Percentiles rank a stretch among this genome's conserved stretches.
These are phyloP conservation scores for Colletotrichum lindemuthianum DNA, from an alignment of 2,329 filamentous ascomycete species.

Conservation along the genomic window DNA sequence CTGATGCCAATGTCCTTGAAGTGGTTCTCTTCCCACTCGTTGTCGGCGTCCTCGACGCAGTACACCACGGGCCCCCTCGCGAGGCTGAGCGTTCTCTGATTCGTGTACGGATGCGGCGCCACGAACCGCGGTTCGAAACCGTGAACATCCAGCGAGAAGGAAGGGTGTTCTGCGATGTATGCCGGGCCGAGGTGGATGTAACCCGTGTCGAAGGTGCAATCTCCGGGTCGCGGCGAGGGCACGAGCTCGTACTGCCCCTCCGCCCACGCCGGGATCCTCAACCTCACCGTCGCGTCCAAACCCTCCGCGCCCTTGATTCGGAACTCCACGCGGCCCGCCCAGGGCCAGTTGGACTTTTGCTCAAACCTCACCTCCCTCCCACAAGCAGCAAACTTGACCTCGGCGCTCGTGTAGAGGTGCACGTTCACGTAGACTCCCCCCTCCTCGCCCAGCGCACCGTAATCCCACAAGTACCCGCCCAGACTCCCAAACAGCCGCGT, in stretches of 20 bases:
- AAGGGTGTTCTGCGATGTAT: constrained; percentile 51
- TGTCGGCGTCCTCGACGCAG: constrained; percentile 69
- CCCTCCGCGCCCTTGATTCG: constrained; percentile 43
- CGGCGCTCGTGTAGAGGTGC: constrained; percentile 65
- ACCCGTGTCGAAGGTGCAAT: constrained; percentile 53
- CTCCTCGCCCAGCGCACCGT: constrained; percentile 38
- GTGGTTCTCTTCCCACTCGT: constrained; percentile 64
- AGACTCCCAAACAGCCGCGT: constrained; percentile 64
- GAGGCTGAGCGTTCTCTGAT: constrained; percentile 63
- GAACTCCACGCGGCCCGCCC: constrained; percentile 62
- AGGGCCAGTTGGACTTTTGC: constrained; percentile 67
- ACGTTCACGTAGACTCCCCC: constrained; percentile 56
- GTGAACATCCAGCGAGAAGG: constrained; percentile 56
- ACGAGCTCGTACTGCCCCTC: constrained; percentile 44
- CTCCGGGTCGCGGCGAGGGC: constrained; percentile 44
- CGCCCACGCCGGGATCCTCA: constrained; percentile 67
- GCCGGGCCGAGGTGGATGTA: constrained; percentile 58
- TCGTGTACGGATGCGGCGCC: constrained; percentile 64
- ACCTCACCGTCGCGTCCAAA: constrained; percentile 51
- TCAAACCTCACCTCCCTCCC: constrained; percentile 51
- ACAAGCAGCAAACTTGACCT: constrained; percentile 50
- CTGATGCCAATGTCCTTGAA: constrained; percentile 57
- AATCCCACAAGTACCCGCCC: constrained; percentile 66
- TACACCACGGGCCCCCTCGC: constrained; percentile 69
- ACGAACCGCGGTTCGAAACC: constrained; percentile 60